Evolutionary conservation across 2,329 filamentous ascomycete species (phyloP).

Genomic region (Pleomassaria siparia): DNA sequence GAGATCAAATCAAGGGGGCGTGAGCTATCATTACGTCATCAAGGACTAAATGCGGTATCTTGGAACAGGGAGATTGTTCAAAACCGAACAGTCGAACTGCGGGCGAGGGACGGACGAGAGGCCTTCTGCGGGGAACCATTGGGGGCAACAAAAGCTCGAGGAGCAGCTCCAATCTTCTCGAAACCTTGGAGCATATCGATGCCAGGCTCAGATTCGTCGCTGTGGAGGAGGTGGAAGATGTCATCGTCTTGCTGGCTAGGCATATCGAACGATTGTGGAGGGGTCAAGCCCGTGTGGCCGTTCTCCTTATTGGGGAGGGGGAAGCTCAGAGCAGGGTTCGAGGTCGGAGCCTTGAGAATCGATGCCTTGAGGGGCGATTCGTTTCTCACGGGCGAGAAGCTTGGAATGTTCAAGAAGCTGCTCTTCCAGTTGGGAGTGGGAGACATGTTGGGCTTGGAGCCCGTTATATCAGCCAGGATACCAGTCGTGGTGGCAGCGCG

Average conservation of each 20-base stretch:
- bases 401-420: constrained; percentile 40
- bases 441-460: constrained; percentile 53
- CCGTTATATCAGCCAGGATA: constrained; percentile 63
- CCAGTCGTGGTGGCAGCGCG: constrained; percentile 64
- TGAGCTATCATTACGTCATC: constrained; percentile 10
- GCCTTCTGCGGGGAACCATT: constrained; percentile 25
- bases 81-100: constrained; percentile 39
- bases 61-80: constrained; percentile 15
- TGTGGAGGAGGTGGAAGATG: constrained; percentile 59
- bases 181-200: constrained; percentile 77
- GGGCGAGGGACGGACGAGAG: constrained; percentile 27
- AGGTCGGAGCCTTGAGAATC: constrained; percentile 29
- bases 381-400: constrained; percentile 34
- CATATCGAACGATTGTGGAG: constrained; percentile 33
- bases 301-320: constrained; percentile 25
- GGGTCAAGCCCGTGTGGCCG: constrained; percentile 22
- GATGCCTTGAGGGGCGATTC: constrained; percentile 36
- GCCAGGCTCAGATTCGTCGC: constrained; percentile 61
- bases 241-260: constrained; percentile 49
- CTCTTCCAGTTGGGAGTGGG: constrained; percentile 40
- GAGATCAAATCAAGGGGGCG: constrained; percentile 1
- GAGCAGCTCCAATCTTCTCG: constrained; percentile 65
- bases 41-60: constrained; percentile 10
- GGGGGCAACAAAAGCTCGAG: constrained; percentile 32
- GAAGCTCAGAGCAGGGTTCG: constrained; percentile 23